Evolutionary conservation across 768 basidiomycete genomes (phyloP).

Genomic region (Hygrocybe punicea): DNA sequence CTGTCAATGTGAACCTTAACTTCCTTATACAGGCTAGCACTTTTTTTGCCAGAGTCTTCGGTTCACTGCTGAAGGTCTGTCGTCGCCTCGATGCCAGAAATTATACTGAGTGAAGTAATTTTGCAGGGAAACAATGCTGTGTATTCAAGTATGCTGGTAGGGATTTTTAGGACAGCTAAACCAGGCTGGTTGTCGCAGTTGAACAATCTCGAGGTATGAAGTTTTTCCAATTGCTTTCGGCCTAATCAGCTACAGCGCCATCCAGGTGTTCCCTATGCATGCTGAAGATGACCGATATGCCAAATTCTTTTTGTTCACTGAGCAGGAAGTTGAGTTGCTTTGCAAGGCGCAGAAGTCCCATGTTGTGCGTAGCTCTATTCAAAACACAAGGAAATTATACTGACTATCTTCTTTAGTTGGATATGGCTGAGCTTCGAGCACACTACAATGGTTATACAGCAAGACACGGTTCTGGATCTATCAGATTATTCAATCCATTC

Average conservation of each 20-base stretch:
- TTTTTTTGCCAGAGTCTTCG: background rate
- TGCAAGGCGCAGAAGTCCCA: background rate
- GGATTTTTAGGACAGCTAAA: slow-evolving; percentile 7
- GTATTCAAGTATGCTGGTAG: slow-evolving; percentile 10
- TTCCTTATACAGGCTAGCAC: background rate
- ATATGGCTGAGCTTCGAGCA: background rate
- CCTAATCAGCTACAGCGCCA: slow-evolving; percentile 1
- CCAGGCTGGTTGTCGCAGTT: slow-evolving; percentile 2
- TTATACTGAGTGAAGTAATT: background rate
- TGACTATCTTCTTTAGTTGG: background rate
- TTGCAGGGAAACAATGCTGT: slow-evolving; percentile 7
- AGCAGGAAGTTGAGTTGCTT: background rate
- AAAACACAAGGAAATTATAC: background rate
- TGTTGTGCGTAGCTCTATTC: background rate
- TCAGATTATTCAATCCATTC: slow-evolving; percentile 11
- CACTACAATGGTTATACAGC: slow-evolving; percentile 12
- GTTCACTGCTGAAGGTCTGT: background rate
- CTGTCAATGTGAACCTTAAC: background rate
- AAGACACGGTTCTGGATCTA: background rate
- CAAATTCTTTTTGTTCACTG: slow-evolving; percentile 7
- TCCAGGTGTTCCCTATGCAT: slow-evolving; percentile 13
- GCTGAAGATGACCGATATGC: slow-evolving; percentile 14
- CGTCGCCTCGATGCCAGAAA: background rate
- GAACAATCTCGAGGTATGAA: slow-evolving; percentile 12
- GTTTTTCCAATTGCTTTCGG: slow-evolving; percentile 2